phyloP scores from a whole-genome alignment of 1,284 basidiomycete species.

The Tremellales sp. region DNA sequence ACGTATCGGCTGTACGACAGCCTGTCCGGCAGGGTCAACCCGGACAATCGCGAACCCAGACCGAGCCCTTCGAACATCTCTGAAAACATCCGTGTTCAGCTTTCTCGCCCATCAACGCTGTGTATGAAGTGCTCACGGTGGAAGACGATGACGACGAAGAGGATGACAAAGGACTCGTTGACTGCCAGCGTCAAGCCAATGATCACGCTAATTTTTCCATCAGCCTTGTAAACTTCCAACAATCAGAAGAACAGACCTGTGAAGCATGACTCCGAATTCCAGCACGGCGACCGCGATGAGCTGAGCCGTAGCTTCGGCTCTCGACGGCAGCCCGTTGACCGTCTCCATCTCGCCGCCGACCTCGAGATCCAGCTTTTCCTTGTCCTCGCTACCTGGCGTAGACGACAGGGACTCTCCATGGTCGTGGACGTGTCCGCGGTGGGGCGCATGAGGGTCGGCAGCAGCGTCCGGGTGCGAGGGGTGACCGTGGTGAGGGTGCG shows the following conservation, averaged over 20 bases:
- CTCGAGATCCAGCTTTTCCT: constrained; percentile 19
- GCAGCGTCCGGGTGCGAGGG: constrained; percentile 13
- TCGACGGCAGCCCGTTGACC: constrained; percentile 20
- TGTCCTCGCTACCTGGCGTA: neutral
- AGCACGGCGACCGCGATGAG: constrained; percentile 59
- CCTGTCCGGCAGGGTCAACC: constrained; percentile 59
- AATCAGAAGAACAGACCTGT: constrained; percentile 55
- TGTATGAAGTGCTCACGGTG: constrained; percentile 59
- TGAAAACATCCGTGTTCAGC: constrained; percentile 34
- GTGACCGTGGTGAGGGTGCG: constrained; percentile 22
- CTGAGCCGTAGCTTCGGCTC: constrained; percentile 57
- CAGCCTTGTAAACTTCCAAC: constrained; percentile 38
- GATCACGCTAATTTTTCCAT: constrained; percentile 54
- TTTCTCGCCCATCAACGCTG: neutral
- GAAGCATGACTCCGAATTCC: constrained; percentile 84
- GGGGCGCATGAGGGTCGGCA: no score
- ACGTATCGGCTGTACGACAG: constrained; percentile 62
- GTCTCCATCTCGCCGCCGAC: constrained; percentile 13
- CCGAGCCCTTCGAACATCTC: constrained; percentile 90
- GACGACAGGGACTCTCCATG: constrained; percentile 10
- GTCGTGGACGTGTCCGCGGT: constrained; percentile 8
- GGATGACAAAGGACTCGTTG: constrained; percentile 68
- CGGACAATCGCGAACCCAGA: constrained; percentile 77
- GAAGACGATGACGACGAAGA: constrained; percentile 89
- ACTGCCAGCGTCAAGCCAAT: constrained; percentile 93